Percentiles rank a stretch among this genome's conserved stretches.
These are phyloP conservation scores for Medakamo hakoo DNA, from an alignment of 139 green algal genomes.

Conservation along the genomic window DNA sequence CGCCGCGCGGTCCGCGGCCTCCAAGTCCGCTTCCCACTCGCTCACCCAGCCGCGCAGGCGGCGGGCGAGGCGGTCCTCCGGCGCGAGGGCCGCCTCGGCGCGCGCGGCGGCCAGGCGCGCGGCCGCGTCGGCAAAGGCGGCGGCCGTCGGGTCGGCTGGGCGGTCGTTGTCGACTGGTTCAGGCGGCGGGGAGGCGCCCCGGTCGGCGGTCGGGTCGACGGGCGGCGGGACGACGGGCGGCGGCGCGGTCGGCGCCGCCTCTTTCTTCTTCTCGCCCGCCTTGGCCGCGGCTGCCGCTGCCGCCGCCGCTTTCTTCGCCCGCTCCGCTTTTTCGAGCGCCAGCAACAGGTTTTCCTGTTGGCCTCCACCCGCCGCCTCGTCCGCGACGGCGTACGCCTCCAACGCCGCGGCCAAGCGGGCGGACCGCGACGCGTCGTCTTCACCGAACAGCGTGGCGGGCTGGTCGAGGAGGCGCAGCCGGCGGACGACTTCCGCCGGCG, in stretches of 20 bases:
- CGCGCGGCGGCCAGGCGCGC: constrained; percentile 10
- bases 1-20: constrained; percentile 21
- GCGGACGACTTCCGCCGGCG: constrained; percentile 57
- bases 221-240: constrained; percentile 4
- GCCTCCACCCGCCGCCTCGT: constrained; percentile 32
- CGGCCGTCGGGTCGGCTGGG: constrained; percentile 3
- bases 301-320: neutral
- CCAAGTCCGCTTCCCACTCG: constrained; percentile 86
- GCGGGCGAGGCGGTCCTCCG: constrained; percentile 50
- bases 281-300: constrained; percentile 1
- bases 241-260: neutral
- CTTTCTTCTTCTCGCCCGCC: neutral
- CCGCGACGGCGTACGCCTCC: constrained; percentile 39
- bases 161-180: too few relatives aligned
- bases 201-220: too few relatives aligned
- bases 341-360: constrained; percentile 57
- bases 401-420: constrained; percentile 41
- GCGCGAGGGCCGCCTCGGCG: neutral
- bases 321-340: constrained; percentile 29
- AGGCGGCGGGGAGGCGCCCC: too few relatives aligned
- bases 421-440: constrained; percentile 41
- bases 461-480: constrained; percentile 66
- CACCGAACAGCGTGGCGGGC: constrained; percentile 84
- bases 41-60: constrained; percentile 19
- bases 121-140: neutral